These are phyloP conservation scores for Aureobasidium sp. DNA, from an alignment of 2,329 filamentous ascomycete genomes.

Conservation along the genomic window DNA sequence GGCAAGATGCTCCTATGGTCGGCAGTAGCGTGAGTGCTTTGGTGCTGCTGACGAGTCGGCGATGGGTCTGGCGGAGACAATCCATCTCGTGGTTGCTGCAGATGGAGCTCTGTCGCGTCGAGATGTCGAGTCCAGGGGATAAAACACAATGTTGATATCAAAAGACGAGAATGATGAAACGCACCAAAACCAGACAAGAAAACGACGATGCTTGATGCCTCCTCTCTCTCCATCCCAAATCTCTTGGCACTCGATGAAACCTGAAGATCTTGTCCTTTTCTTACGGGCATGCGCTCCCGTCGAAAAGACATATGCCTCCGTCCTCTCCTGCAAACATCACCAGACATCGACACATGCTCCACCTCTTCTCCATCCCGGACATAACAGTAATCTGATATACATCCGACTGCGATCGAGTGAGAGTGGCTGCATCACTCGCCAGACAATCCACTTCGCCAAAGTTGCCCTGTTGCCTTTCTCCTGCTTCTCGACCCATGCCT, in stretches of 20 bases:
- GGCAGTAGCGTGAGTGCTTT: background rate
- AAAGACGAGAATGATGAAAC: conserved; percentile 1
- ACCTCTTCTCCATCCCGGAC: background rate
- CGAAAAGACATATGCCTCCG: background rate
- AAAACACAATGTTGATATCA: background rate
- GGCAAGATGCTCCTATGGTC: background rate
- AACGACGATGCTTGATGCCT: background rate
- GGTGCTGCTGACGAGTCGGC: background rate
- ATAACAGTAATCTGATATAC: background rate
- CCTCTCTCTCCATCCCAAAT: background rate
- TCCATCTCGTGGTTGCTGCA: conserved; percentile 2
- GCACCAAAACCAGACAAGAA: background rate
- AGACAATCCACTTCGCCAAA: background rate
- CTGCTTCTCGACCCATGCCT: background rate
- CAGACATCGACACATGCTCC: background rate
- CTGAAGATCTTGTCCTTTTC: background rate
- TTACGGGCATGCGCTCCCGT: background rate
- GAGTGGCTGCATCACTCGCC: background rate
- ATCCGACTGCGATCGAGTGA: background rate
- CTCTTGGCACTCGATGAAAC: background rate
- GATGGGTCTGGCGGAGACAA: background rate
- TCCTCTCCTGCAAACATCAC: background rate
- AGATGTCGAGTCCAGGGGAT: background rate
- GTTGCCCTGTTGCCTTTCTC: background rate
- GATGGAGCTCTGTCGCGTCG: too few relatives aligned